Evolutionary conservation across 192 early-diverging fungal genomes (phyloP), one percentile per base, ranked within the genome.

Genomic region (Ambispora gerdemannii): DNA sequence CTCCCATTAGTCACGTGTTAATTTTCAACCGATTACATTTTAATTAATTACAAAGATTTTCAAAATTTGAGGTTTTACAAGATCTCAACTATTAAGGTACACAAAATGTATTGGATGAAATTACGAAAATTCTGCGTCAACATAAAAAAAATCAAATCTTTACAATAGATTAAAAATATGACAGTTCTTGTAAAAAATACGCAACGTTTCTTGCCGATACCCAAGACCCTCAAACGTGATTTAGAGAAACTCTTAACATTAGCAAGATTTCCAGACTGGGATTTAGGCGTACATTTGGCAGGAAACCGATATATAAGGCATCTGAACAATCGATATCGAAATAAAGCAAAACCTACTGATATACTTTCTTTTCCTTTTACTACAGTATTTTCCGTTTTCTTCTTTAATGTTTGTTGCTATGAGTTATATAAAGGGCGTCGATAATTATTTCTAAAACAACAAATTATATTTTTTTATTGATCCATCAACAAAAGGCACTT

Each of bases 351-450:
- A 50, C 38, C 84, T 0, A 89, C 88, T 0, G 88, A 89, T 51
- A 87, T 89, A 36, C 69, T 89, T 15, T 87, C 86, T 17, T 89
- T 89, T 66, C 88, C 86, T 2, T 89, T 87, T 74, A 78, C 84
- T 71, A 38, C 77, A 32, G 80, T 80, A 75, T 3, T 20, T 36
- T 32, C 27, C 22, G 24, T 4, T 0, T 47, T 24, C 32, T 31
- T 27, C 72, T 47, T 67, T 10, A 20, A 17, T 67, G 6, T 35
- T 3, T 63, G 11, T 38, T 13, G 8, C 22, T 63, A 17, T 6
- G 20, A 51, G 15, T 38, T 2, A 30, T 17, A 19, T 22, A n/a
- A 30, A 20, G 19, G 28, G 33, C 49, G 47, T 6, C 2, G 25
- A 25, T 24, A 31, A 4, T 4, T 49, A 10, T 25, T 28, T 11